Evolutionary conservation across 495 filamentous ascomycete species (phyloP), one percentile per base, ranked within the genome.

Genomic region (Neurospora sp.): DNA sequence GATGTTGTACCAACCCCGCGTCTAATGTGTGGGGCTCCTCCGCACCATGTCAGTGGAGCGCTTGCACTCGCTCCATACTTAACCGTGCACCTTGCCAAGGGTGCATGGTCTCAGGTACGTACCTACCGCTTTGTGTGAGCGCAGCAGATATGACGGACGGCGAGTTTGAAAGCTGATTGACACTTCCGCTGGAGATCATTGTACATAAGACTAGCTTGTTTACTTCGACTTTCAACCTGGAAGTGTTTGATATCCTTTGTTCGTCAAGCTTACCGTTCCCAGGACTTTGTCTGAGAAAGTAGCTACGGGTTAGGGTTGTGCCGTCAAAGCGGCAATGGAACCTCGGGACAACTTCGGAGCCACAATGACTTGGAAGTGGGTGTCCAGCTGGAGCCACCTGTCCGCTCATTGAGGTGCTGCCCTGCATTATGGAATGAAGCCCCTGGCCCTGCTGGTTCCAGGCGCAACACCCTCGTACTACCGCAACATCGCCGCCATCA

Each of bases 401-500:
- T 65, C 53, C 14, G 53, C 53, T 65, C 27, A 65, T 65, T 18
- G 53, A 27, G 27, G 4, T 35, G 53, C 7, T 35, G 27, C 27
- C 27, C 27, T 31, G 53, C 53, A 65, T 27, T 65, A 1, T 65
- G 53, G 27, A 27, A 35, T 65, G 12, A 14, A 65, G 53, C 53
- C 53, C 53, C 53, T 35, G 53, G 53, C 27, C 53, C 53, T 65
- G 53, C 53, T 65, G 14, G 27, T 37, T 65, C 53, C 27, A 65
- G 53, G 53, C 27, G 53, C 22, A 35, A 35, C 53, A 70, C 70
- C 59, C 53, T 72, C 76, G 53, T 71, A 69, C 53, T 74, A 71
- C 75, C 71, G 74, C 72, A 75, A 74, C 61, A 41, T 39, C 46
- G 39, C 68, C 69, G 38, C 69, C 53, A 65, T 65, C 53, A 65